Percentiles rank a stretch among this genome's conserved stretches.
phyloP scores from a whole-genome alignment of 2,329 filamentous ascomycete genomes.

The Colletotrichum sp. region DNA sequence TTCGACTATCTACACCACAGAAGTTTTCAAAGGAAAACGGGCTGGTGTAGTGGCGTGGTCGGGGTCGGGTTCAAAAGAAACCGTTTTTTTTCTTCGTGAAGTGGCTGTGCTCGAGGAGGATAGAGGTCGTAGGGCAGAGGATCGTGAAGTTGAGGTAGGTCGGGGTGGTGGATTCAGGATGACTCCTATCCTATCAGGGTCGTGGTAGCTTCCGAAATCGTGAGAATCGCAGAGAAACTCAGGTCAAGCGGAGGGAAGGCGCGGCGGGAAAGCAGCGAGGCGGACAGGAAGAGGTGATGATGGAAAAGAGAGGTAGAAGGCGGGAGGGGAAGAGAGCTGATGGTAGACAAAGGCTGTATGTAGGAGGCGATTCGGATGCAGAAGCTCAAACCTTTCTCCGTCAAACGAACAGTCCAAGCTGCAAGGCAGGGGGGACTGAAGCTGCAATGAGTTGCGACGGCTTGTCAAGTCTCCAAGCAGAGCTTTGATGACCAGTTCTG shows the following conservation, averaged over 20 bases:
- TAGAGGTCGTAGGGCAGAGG: conserved; percentile 22
- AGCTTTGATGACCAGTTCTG: conserved; percentile 15
- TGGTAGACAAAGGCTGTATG: conserved; percentile 25
- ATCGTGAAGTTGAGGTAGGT: conserved; percentile 19
- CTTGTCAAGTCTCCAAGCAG: conserved; percentile 19
- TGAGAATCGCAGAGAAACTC: conserved; percentile 19
- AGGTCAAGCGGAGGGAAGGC: conserved; percentile 21
- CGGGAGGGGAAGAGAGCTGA: conserved; percentile 12
- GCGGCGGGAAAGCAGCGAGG: conserved; percentile 13
- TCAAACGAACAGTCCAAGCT: conserved; percentile 30
- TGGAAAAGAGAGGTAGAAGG: conserved; percentile 19
- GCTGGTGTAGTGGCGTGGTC: conserved; percentile 75
- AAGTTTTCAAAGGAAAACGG: conserved; percentile 89
- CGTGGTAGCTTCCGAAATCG: conserved; percentile 21
- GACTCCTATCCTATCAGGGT: conserved; percentile 19
- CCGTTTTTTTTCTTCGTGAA: conserved; percentile 22
- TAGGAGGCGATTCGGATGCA: conserved; percentile 34
- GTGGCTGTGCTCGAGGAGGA: conserved; percentile 23
- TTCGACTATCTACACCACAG: conserved; percentile 79
- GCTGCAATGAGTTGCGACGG: conserved; percentile 17
- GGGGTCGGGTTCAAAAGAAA: conserved; percentile 43
- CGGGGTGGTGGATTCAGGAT: conserved; percentile 18
- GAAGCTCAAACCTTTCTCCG: conserved; percentile 43
- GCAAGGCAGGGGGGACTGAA: conserved; percentile 6
- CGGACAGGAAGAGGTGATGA: conserved; percentile 12